Base-by-base conservation (phyloP, 495 filamentous ascomycete genomes). In the Annulohypoxylon nitens region DNA sequence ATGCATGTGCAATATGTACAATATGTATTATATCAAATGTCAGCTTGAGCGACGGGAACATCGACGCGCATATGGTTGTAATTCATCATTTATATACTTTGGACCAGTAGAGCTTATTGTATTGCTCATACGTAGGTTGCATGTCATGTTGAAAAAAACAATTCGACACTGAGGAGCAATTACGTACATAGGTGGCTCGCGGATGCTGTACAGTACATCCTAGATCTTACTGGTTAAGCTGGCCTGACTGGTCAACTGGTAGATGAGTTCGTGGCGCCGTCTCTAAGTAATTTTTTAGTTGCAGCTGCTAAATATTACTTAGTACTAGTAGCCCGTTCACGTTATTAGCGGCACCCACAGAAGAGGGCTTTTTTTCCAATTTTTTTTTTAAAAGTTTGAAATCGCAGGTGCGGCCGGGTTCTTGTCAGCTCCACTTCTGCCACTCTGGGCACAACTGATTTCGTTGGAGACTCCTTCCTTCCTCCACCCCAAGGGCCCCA, bases 311-410 rank as follows among this genome's bases (percentile, higher is more conserved):
- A 63, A 64, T 50, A 12, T 16, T 47, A n/a, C n/a, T n/a, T n/a
- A n/a, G n/a, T n/a, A n/a, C n/a, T n/a, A 55, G 53, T 57, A 30
- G 20, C 50, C 23, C 25, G 70, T 61, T 73, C 53, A 62, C 39
- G 54, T 55, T 54, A 59, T 67, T 72, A 72, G 70, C 53, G 70
- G 57, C 64, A 72, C 43, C 58, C 69, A 66, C 64, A 63, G 33
- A 53, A 33, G 50, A 48, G 50, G 39, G 8, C 30, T 69, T 48
- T 64, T 47, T 57, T 64, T 68, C 47, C 48, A 53, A 62, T 67
- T 71, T 64, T 41, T 64, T 59, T 73, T 73, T 67, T n/a, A n/a
- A 30, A 34, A 75, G 63, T 75, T 75, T 68, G 63, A 60, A 63
- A 59, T 43, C 30, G 62, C 61, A 70, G 72, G 50, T 59, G 67